Percentiles rank a stretch among this genome's conserved stretches.
These are phyloP conservation scores for Myxozyma mucilagina DNA, from an alignment of 805 yeast genomes.

Conservation along the genomic window DNA sequence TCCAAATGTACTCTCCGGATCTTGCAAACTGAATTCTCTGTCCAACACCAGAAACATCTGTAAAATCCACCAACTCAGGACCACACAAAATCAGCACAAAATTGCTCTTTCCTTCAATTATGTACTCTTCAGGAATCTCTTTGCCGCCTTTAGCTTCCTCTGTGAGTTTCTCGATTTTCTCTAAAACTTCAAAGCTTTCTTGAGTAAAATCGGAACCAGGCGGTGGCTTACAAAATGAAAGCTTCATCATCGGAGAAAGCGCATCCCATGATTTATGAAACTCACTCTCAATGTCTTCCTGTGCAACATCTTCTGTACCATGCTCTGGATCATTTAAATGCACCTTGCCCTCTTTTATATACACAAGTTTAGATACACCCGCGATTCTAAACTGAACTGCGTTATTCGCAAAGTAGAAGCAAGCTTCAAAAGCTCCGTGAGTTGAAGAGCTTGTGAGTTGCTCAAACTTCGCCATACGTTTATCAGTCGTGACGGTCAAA, in stretches of 20 bases:
- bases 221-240: slow-evolving; percentile 25
- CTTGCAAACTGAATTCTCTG: slow-evolving; percentile 15
- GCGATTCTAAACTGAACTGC: slow-evolving; percentile 26
- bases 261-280: slow-evolving; percentile 25
- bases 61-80: slow-evolving; percentile 24
- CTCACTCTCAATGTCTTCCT: slow-evolving; percentile 6
- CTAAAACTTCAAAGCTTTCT: slow-evolving; percentile 12
- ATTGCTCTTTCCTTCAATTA: slow-evolving; percentile 10
- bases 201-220: slow-evolving; percentile 22
- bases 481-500: slow-evolving; percentile 26
- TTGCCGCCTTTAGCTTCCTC: slow-evolving; percentile 2
- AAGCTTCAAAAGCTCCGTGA: slow-evolving; percentile 27
- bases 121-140: slow-evolving; percentile 3
- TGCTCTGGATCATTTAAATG: slow-evolving; percentile 14
- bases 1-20: slow-evolving; percentile 22
- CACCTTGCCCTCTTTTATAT: slow-evolving; percentile 4
- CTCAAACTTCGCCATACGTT: slow-evolving; percentile 26
- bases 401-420: slow-evolving; percentile 25
- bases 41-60: slow-evolving; percentile 25
- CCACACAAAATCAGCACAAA: slow-evolving; percentile 23
- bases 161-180: slow-evolving; percentile 17
- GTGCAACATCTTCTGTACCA: slow-evolving; percentile 12
- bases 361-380: slow-evolving; percentile 23
- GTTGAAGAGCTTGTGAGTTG: slow-evolving; percentile 11
- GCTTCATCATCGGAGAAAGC: slow-evolving; percentile 23